These are phyloP conservation scores for Eimeria praecox DNA, from an alignment of 169 alveolate species.

Conservation along the genomic window DNA sequence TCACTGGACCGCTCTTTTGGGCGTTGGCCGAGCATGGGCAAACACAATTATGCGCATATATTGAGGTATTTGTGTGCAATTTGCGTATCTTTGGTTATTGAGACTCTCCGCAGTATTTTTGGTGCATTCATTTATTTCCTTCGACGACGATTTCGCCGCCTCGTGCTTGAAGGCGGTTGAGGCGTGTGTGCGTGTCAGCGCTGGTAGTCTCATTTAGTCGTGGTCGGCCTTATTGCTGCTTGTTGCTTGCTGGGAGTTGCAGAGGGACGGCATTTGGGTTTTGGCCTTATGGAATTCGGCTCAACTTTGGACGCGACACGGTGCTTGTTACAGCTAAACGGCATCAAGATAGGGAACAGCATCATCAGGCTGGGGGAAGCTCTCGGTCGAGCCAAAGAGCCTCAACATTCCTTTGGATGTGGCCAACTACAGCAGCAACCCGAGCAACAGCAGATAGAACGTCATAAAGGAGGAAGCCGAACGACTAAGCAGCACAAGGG, in stretches of 20 bases:
- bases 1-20: background rate
- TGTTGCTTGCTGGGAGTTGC: background rate
- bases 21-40: background rate
- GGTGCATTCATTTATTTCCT: background rate
- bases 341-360: slow-evolving; percentile 70
- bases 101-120: background rate
- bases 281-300: slow-evolving; percentile 65
- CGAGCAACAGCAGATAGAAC: background rate
- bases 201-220: background rate
- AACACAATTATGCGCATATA: background rate
- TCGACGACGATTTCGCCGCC: background rate
- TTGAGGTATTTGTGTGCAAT: background rate
- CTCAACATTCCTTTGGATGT: background rate
- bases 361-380: slow-evolving; percentile 78
- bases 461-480: background rate
- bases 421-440: slow-evolving; percentile 24
- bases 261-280: slow-evolving; percentile 81
- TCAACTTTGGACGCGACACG: slow-evolving; percentile 79
- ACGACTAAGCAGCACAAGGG: background rate
- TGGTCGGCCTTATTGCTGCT: background rate
- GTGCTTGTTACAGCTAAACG: slow-evolving; percentile 75
- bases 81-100: background rate
- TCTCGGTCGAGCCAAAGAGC: slow-evolving; percentile 35
- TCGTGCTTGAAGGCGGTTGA: background rate
- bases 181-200: background rate